phyloP scores from a whole-genome alignment of 352 stramenopile genomes.

The Pseudoperonospora humuli region DNA sequence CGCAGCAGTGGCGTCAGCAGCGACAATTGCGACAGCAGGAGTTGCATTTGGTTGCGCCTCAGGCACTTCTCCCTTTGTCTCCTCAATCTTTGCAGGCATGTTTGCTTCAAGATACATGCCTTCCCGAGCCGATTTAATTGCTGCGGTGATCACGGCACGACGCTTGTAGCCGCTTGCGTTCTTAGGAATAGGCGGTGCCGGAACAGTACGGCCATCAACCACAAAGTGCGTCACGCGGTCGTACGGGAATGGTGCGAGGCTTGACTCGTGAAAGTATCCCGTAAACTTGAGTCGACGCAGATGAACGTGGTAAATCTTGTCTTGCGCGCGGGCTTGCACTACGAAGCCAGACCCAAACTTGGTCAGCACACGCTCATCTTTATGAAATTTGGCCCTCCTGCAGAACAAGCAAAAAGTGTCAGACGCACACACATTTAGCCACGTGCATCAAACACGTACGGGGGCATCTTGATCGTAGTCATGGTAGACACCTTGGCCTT shows the following conservation, averaged over 20 bases:
- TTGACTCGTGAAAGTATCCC: slow-evolving; percentile 69
- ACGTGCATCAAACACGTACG: slow-evolving; percentile 24
- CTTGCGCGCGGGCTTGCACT: slow-evolving; percentile 39
- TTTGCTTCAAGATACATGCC: slow-evolving; percentile 21
- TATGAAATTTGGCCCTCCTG: slow-evolving; percentile 62
- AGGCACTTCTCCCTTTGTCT: slow-evolving; percentile 8
- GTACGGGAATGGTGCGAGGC: slow-evolving; percentile 65
- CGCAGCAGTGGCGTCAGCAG: slow-evolving; percentile 10
- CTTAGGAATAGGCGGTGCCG: slow-evolving; percentile 53
- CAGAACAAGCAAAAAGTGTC: slow-evolving; percentile 3
- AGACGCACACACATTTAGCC: background rate
- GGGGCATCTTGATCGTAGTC: slow-evolving; percentile 55
- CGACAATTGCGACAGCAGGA: slow-evolving; percentile 15
- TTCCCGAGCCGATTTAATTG: slow-evolving; percentile 51
- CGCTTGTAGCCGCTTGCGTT: slow-evolving; percentile 61
- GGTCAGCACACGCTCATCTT: slow-evolving; percentile 70
- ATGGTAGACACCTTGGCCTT: slow-evolving; percentile 64
- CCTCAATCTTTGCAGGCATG: slow-evolving; percentile 7
- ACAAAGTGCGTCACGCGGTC: slow-evolving; percentile 80
- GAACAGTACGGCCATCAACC: slow-evolving; percentile 67
- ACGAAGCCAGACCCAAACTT: slow-evolving; percentile 77
- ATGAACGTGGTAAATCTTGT: slow-evolving; percentile 74
- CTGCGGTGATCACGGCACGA: slow-evolving; percentile 56
- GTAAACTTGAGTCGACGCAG: slow-evolving; percentile 64
- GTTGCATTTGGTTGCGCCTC: slow-evolving; percentile 15